phyloP scores from a whole-genome alignment of 1,284 basidiomycete genomes.

The Ustilago sp. region DNA sequence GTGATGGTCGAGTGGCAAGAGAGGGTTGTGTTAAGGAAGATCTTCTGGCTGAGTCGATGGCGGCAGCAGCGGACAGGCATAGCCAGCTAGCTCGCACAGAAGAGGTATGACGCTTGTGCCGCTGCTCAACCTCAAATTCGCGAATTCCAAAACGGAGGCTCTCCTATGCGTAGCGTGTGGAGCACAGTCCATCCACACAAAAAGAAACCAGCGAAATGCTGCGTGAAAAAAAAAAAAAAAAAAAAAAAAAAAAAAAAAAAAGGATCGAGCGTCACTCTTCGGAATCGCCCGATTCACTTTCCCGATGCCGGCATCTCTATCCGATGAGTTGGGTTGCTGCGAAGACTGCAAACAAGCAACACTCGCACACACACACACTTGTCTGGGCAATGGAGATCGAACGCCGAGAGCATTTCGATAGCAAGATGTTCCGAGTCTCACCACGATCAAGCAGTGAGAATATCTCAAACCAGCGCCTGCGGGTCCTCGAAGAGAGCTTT shows the following conservation, averaged over 20 bases:
- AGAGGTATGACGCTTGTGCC: slow-evolving; percentile 5
- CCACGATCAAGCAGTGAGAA: no score
- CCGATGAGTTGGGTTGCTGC: not conserved
- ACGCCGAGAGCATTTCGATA: no score
- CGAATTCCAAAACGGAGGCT: not conserved
- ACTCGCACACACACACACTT: not conserved
- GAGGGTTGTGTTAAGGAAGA: not conserved
- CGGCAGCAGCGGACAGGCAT: not conserved
- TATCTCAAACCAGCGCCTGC: not conserved
- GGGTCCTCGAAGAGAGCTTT: not conserved
- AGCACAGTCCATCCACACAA: slow-evolving; percentile 8
- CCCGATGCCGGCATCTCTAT: not conserved
- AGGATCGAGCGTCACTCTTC: slow-evolving; percentile 7
- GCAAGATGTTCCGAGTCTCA: no score
- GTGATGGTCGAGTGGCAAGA: not conserved
- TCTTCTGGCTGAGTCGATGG: slow-evolving; percentile 1
- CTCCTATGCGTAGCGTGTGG: not conserved
- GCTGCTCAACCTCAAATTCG: slow-evolving; percentile 2
- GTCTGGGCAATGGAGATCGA: no score
- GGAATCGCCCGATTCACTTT: not conserved
- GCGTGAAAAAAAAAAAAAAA: slow-evolving; percentile 6
- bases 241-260: not conserved
- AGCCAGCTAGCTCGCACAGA: not conserved
- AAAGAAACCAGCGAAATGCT: not conserved
- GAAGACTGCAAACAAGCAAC: not conserved